phyloP scores from a whole-genome alignment of 225 moss, liverwort and hornwort genomes.

The Bryoerythrophyllum caledonicum region DNA sequence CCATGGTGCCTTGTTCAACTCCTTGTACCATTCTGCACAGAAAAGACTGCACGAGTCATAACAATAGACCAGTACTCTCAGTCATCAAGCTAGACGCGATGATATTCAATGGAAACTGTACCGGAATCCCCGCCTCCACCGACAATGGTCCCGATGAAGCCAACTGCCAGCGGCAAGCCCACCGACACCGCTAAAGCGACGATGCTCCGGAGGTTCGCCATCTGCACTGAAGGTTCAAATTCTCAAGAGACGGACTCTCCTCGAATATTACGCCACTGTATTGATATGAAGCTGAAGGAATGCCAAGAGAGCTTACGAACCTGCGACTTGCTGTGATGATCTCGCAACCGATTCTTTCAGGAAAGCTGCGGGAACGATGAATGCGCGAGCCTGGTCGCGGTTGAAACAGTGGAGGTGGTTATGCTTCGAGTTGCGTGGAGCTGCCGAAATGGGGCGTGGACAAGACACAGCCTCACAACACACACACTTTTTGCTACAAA shows the following conservation, averaged over 20 bases:
- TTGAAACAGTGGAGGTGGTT: too few relatives aligned
- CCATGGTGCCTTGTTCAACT: constrained; percentile 80
- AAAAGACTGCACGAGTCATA: neutral
- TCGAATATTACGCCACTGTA: too few relatives aligned
- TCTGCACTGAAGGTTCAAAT: constrained; percentile 25
- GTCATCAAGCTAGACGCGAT: neutral
- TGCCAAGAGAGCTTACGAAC: too few relatives aligned
- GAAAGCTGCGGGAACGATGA: neutral
- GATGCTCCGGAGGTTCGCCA: constrained; percentile 46
- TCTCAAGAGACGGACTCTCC: neutral
- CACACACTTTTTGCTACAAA: too few relatives aligned
- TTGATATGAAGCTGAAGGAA: too few relatives aligned
- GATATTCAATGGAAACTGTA: neutral
- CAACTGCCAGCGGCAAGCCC: constrained; percentile 59
- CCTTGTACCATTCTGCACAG: constrained; percentile 72
- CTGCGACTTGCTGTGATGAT: too few relatives aligned
- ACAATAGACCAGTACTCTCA: neutral
- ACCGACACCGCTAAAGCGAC: constrained; percentile 49
- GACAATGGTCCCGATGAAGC: constrained; percentile 42
- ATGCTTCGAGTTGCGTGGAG: neutral
- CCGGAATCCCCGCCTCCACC: constrained; percentile 56
- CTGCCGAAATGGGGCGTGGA: neutral
- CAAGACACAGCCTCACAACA: too few relatives aligned
- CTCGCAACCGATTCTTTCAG: too few relatives aligned
- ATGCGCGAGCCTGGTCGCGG: too few relatives aligned